Base-by-base conservation (phyloP, 1,284 basidiomycete genomes). In the Ustilago vetiveriae region DNA sequence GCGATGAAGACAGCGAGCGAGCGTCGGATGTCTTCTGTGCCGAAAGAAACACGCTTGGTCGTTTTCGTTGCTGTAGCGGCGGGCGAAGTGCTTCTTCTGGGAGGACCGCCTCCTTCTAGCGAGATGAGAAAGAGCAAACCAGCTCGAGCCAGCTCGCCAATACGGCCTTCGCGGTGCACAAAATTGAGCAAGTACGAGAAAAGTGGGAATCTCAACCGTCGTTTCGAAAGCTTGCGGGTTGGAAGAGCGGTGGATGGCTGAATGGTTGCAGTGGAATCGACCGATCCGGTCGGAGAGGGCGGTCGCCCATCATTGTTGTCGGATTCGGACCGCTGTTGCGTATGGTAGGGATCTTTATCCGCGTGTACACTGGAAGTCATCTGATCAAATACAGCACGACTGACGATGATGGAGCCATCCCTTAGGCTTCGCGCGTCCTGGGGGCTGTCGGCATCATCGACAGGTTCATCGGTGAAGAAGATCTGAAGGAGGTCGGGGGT, bases 171-270 rank as follows among this genome's bases (percentile, higher is more conserved):
- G 48, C 94, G 88, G 80, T 98, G 95, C 19, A 94, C 90, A 78
- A 94, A 98, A 3, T 94, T 92, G 17, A 98, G 88, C 30, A 98
- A 88, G 79, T 96, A 96, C 71, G 94, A 92, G 86, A 98, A 97
- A 29, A 79, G 67, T 2, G 77, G 75, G 37, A 79, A 79, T 11
- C 71, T 60, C 3, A 71, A 47, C 13, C 63, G 33, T 10, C 68
- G 55, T 36, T 63, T 59, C 4, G 48, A 26, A 5, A 32, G 48
- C 38, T 42, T 54, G 11, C 44, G 59, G 6, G 40, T 19, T 23
- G 59, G 29, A 17, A 21, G 38, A 11, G 46, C 51, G 16, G 55
- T 69, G 2, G 55, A 43, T 5, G 71, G 66, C 33, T 67, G 66
- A 4, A 73, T 53, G 10, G 71, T 73, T 10, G 62, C 67, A 19